Evolutionary conservation across 345 rosid species (phyloP), one percentile per base, ranked within the genome.

Genomic region (Raphanus sativus): DNA sequence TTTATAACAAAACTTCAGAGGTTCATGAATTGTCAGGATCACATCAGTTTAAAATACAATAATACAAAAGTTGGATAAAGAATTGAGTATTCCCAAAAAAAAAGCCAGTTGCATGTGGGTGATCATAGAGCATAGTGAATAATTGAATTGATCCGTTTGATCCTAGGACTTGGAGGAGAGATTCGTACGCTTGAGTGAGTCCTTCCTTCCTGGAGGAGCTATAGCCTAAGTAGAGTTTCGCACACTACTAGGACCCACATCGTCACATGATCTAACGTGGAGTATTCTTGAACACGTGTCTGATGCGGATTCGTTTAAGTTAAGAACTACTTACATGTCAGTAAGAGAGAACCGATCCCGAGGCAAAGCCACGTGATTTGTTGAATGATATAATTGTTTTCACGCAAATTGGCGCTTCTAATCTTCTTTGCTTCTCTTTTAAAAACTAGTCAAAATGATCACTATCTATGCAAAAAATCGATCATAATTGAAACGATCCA

Each of bases 301-400:
- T 1, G 0, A 6, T 74, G 1, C 17, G 2, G 21, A 74, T 80
- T 80, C 62, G 82, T 75, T 32, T 3, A 1, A 10, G 26, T 67
- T 64, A 16, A 54, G 36, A 73, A 74, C 54, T 73, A 79, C 74
- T 79, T 71, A 69, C 33, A 17, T 74, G 82, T 80, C 79, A 74
- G 79, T 13, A 54, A 3, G 6, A 74, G 61, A 74, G 79, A 74
- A 74, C 71, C 75, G 69, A 87, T 83, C 80, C 84, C 87, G 0
- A 85, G 64, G 74, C 85, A 70, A 42, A n/a, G 29, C 84, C 91
- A 89, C 96, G 89, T 87, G 96, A 85, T 77, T 70, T 30, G 50
- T 29, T 52, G 28, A 48, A 50, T 77, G 70, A 73, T 45, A n/a
- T 52, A 81, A 74, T 40, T 24, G 42, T 30, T 71, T 24, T 58